Percentiles rank a stretch among this genome's conserved stretches.
Conservation (phyloP, 2,329 filamentous ascomycete species). For the Phialocephala subalpina region DNA sequence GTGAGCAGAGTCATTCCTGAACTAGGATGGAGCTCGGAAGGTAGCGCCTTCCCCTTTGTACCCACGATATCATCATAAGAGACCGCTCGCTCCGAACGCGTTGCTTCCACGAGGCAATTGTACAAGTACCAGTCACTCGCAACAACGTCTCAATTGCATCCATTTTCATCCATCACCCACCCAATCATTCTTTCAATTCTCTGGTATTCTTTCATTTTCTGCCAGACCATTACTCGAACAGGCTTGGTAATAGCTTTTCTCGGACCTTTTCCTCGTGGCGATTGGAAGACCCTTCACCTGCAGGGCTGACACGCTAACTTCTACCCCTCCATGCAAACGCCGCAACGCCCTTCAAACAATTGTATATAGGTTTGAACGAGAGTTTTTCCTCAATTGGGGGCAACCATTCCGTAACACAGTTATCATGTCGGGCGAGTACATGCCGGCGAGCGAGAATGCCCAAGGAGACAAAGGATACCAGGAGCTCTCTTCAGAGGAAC, state of each 20-base stretch:
- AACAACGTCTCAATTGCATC: neutral
- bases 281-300: slow-evolving; percentile 7
- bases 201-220: slow-evolving; percentile 3
- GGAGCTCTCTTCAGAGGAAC: slow-evolving; percentile 31
- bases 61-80: slow-evolving; percentile 1
- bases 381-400: neutral
- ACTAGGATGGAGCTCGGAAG: slow-evolving; percentile 3
- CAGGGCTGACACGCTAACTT: neutral
- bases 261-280: slow-evolving; percentile 14
- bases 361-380: slow-evolving; percentile 6
- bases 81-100: neutral
- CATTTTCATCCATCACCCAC: neutral
- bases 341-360: neutral
- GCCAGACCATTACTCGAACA: neutral
- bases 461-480: slow-evolving; percentile 26
- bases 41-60: slow-evolving; percentile 3
- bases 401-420: neutral
- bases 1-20: slow-evolving; percentile 1
- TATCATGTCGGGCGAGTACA: slow-evolving; percentile 37
- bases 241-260: slow-evolving; percentile 6
- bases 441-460: slow-evolving; percentile 30
- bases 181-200: neutral
- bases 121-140: neutral
- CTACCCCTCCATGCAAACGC: slow-evolving; percentile 13
- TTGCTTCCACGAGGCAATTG: neutral